phyloP scores from a whole-genome alignment of 169 alveolate genomes.

The Theileria equi region DNA sequence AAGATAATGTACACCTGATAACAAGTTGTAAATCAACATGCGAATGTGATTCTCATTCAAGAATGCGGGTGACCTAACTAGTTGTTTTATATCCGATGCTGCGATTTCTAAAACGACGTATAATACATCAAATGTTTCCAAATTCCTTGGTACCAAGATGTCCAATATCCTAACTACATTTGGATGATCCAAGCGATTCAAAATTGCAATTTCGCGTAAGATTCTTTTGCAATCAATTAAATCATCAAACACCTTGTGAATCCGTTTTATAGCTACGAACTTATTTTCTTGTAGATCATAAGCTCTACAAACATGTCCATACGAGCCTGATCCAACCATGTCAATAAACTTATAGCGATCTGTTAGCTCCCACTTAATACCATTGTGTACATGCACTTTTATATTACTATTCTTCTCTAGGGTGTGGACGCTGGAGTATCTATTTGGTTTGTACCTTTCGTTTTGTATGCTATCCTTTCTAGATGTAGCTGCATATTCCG shows the following conservation, averaged over 20 bases:
- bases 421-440: background rate
- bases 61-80: constrained; percentile 89
- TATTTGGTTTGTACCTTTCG: background rate
- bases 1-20: constrained; percentile 91
- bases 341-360: constrained; percentile 84
- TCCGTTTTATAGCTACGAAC: constrained; percentile 92
- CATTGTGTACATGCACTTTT: background rate
- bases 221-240: constrained; percentile 94
- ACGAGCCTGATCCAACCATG: constrained; percentile 90
- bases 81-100: constrained; percentile 95
- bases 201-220: constrained; percentile 91
- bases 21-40: constrained; percentile 87
- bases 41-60: constrained; percentile 90
- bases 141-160: constrained; percentile 87
- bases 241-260: constrained; percentile 93
- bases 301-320: constrained; percentile 90
- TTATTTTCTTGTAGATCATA: constrained; percentile 76
- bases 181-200: constrained; percentile 88
- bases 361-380: constrained; percentile 66
- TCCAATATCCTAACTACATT: constrained; percentile 88
- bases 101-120: constrained; percentile 97
- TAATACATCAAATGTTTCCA: constrained; percentile 88
- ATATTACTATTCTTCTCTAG: background rate
- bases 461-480: too few species aligned
- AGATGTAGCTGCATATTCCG: too few species aligned